Evolutionary conservation across 106 monocot genomes (phyloP).

Genomic region (Apostasia shenzhenica): DNA sequence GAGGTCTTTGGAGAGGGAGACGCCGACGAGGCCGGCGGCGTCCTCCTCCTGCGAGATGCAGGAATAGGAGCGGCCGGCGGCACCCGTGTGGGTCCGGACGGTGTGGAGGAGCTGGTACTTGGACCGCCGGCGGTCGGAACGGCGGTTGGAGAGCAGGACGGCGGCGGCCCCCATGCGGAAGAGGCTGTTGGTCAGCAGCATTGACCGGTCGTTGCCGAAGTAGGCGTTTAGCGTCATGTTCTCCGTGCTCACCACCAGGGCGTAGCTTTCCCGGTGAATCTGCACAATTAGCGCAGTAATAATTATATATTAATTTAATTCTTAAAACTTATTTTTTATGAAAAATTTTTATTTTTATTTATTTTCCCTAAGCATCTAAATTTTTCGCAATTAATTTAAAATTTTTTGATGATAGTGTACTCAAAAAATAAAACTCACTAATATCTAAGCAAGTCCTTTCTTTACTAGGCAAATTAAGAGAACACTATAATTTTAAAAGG

Average conservation of each 20-base stretch:
- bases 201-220: slow-evolving; percentile 15
- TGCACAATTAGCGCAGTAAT: neutral
- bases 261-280: slow-evolving; percentile 10
- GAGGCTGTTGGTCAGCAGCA: slow-evolving; percentile 17
- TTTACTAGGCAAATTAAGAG: no score
- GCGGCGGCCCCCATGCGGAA: slow-evolving; percentile 16
- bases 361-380: no score
- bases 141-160: slow-evolving; percentile 14
- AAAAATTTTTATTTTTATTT: no score
- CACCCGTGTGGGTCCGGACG: slow-evolving; percentile 12
- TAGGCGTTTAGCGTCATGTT: slow-evolving; percentile 12
- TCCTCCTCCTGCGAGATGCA: slow-evolving; percentile 10
- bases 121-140: slow-evolving; percentile 5
- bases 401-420: no score
- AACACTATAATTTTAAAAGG: no score
- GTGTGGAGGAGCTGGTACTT: slow-evolving; percentile 10
- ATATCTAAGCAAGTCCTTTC: no score
- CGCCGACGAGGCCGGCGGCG: neutral
- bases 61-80: slow-evolving; percentile 5
- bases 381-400: no score
- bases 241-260: slow-evolving; percentile 11
- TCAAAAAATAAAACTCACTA: no score
- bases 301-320: neutral
- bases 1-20: slow-evolving; percentile 10
- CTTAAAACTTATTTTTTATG: no score